phyloP scores from a whole-genome alignment of 2,329 filamentous ascomycete species.

The Fusarium tupiense region DNA sequence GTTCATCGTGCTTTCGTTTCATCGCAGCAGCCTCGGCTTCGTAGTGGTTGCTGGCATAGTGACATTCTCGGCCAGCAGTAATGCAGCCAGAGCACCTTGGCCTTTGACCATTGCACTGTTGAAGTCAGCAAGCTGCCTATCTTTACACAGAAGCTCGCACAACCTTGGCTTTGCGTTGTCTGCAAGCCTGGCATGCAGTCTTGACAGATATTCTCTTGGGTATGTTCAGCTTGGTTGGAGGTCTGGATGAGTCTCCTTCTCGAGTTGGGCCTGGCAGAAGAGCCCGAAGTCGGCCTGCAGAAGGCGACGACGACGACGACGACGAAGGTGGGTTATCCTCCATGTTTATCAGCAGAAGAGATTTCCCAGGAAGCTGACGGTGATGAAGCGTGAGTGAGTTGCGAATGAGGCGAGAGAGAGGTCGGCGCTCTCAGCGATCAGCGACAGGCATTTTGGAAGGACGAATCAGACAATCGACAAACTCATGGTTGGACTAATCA shows the following conservation, averaged over 20 bases:
- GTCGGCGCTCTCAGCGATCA: neutral
- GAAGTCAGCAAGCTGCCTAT: neutral
- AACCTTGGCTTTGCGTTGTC: slow-evolving; percentile 31
- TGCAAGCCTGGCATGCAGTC: slow-evolving; percentile 25
- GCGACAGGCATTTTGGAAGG: neutral
- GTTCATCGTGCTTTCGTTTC: slow-evolving; percentile 21
- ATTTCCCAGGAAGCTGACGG: too few species aligned
- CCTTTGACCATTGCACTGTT: slow-evolving; percentile 23
- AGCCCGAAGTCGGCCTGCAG: neutral
- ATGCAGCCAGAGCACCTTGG: slow-evolving; percentile 22
- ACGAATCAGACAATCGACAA: neutral
- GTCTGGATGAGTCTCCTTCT: neutral
- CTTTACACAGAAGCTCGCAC: neutral
- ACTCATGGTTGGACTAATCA: neutral
- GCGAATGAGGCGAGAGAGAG: neutral
- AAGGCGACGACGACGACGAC: neutral
- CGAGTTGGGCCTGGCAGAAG: slow-evolving; percentile 16
- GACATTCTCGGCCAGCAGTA: slow-evolving; percentile 9
- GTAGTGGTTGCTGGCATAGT: slow-evolving; percentile 7
- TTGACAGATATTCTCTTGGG: slow-evolving; percentile 25
- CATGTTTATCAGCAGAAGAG: neutral
- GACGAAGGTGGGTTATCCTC: neutral
- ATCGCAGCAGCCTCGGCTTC: slow-evolving; percentile 13
- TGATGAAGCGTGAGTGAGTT: neutral
- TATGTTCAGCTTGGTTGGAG: slow-evolving; percentile 11